Evolutionary conservation across 2,329 filamentous ascomycete genomes (phyloP), one percentile per base, ranked within the genome.

Genomic region (Penicillium sp.): DNA sequence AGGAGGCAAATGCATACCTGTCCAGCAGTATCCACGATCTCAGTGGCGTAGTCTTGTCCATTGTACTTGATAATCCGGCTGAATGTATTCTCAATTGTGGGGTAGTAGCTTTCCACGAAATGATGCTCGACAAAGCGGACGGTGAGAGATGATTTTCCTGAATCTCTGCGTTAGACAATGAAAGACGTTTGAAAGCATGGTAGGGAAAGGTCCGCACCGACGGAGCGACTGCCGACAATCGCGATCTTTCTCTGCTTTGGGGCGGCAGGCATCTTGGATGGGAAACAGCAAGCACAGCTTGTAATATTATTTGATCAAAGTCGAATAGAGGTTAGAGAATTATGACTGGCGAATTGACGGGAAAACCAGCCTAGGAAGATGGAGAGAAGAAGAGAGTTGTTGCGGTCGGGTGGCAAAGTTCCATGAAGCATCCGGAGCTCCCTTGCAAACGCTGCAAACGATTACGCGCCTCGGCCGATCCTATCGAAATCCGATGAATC

Each of bases 21-120:
- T 53, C 93, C 93, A 46, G 93, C 93, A 25, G 93, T 98, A 70
- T 98, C 93, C 70, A 98, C 93, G 65, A 98, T 97, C 75, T 98
- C 93, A 10, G 91, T 95, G 44, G 88, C 84, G 72, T 85, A 98
- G 59, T 97, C 93, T 72, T 96, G 89, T 44, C 88, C 87, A 73
- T 93, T 95, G 72, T 88, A 87, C 63, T 89, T 87, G 70, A 98
- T 95, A 60, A 90, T 86, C 72, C 95, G 95, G 78, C 87, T 95
- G 71, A 98, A 98, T 2, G 92, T 97, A 72, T 97, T 98, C 73
- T 98, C 93, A 66, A 98, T 97, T 35, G 93, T 98, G 31, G 93
- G 93, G 72, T 98, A 98, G 75, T 98, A 98, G 72, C 88, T 95
- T 72, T 98, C 93, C 66, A 98, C 92, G 68, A 98, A 98, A 75